Conservation (phyloP, 345 rosid genomes). For the Conringia planisiliqua region DNA sequence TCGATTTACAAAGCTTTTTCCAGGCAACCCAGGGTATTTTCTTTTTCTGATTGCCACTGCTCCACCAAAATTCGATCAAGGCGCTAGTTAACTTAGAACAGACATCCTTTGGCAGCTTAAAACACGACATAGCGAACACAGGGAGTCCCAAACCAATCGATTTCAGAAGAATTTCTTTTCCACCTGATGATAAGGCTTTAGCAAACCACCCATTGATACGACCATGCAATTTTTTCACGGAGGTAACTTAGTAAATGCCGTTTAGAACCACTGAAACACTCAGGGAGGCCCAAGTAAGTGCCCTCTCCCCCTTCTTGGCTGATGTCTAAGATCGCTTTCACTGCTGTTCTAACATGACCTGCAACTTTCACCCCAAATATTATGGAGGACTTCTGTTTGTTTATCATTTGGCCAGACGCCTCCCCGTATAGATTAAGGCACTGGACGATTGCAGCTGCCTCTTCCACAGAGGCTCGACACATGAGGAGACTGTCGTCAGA, state of each 20-base stretch:
- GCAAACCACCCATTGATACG: neutral
- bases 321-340: neutral
- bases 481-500: no score
- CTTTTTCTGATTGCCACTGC: rapidly evolving
- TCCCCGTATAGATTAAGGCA: no score
- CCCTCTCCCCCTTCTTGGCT: neutral
- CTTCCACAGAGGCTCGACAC: no score
- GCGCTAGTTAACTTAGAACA: neutral
- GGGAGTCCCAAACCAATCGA: neutral
- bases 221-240: neutral
- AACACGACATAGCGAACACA: neutral
- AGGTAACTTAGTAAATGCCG: neutral
- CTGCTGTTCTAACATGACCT: no score
- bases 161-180: neutral
- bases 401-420: no score
- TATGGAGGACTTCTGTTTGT: no score
- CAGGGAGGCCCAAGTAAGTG: neutral
- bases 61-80: neutral
- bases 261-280: neutral
- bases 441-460: no score
- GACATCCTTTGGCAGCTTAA: rapidly evolving
- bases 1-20: neutral
- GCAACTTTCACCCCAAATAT: no score
- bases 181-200: neutral
- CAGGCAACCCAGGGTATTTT: neutral